A percentile compares a stretch with the other conserved stretches of the same genome.
Conservation (phyloP, 1,139 yeast genomes). For the Williopsis jadinii region DNA sequence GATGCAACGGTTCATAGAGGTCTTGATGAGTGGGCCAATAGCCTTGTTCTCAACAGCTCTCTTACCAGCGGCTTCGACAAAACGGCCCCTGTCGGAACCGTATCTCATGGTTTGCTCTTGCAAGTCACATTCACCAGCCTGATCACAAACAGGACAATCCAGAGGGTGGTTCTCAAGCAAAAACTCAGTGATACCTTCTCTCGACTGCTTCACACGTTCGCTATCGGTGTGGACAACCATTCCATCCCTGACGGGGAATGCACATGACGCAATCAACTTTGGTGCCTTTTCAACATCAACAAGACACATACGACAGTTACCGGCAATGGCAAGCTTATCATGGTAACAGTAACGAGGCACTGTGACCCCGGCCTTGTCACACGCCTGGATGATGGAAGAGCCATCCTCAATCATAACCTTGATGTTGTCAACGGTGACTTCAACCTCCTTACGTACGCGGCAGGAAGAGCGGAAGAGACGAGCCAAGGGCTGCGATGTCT, state of each 20-base stretch:
- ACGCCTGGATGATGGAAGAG: conserved; percentile 84
- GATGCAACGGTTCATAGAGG: conserved; percentile 89
- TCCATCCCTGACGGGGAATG: conserved; percentile 84
- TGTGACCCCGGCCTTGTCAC: conserved; percentile 84
- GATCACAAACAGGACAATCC: conserved; percentile 92
- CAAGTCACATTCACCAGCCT: conserved; percentile 91
- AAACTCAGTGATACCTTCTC: conserved; percentile 91
- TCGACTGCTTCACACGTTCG: conserved; percentile 74
- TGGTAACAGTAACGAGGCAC: conserved; percentile 90
- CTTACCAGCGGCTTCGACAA: conserved; percentile 74
- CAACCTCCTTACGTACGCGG: conserved; percentile 47
- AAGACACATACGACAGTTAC: conserved; percentile 91
- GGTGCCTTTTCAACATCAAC: conserved; percentile 90
- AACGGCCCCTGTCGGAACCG: conserved; percentile 85
- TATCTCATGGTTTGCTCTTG: conserved; percentile 84
- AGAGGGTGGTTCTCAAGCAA: conserved; percentile 83
- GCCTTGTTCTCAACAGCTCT: conserved; percentile 90
- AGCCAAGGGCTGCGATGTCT: conserved; percentile 1
- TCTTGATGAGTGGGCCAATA: conserved; percentile 83
- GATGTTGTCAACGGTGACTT: conserved; percentile 72
- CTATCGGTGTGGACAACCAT: conserved; percentile 82
- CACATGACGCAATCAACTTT: conserved; percentile 85
- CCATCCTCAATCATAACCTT: conserved; percentile 80
- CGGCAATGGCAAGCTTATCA: conserved; percentile 88
- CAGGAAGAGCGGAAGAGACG: conserved; percentile 25